Evolutionary conservation across 2,329 filamentous ascomycete genomes (phyloP).

Genomic region (Pseudogymnoascus sp.): DNA sequence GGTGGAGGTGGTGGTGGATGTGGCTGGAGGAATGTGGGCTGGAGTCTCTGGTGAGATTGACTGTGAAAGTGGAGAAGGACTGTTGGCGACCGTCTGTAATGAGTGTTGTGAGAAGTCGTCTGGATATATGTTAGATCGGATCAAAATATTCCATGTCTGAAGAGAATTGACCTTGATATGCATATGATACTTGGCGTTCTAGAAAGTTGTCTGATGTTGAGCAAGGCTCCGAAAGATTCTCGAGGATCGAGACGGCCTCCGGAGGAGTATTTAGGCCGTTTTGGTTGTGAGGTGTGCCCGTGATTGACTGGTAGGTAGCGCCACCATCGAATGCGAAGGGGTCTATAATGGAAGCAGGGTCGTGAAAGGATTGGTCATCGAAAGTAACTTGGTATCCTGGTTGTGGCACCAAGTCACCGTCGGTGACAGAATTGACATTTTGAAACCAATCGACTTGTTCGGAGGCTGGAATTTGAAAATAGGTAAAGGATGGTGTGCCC

Average conservation of each 20-base stretch:
- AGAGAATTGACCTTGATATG: constrained; percentile 1
- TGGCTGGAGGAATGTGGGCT: neutral
- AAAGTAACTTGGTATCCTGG: neutral
- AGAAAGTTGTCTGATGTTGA: neutral
- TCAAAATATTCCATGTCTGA: neutral
- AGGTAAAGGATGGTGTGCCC: neutral
- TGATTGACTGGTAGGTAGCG: neutral
- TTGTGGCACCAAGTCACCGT: neutral
- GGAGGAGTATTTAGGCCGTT: neutral
- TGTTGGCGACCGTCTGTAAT: neutral
- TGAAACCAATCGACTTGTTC: constrained; percentile 3
- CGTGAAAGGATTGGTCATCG: constrained; percentile 4
- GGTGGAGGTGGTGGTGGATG: neutral
- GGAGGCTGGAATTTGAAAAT: neutral
- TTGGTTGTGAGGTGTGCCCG: neutral
- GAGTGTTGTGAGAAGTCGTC: neutral
- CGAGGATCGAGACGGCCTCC: neutral
- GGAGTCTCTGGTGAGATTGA: neutral
- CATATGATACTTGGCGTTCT: neutral
- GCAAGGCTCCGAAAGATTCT: neutral
- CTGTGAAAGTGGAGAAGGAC: neutral
- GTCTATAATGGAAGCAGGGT: neutral
- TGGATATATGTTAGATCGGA: neutral
- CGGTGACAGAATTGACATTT: neutral
- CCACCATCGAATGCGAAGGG: neutral